Evolutionary conservation across 2,329 filamentous ascomycete species (phyloP), one percentile per base, ranked within the genome.

Genomic region (Fusarium continuum): DNA sequence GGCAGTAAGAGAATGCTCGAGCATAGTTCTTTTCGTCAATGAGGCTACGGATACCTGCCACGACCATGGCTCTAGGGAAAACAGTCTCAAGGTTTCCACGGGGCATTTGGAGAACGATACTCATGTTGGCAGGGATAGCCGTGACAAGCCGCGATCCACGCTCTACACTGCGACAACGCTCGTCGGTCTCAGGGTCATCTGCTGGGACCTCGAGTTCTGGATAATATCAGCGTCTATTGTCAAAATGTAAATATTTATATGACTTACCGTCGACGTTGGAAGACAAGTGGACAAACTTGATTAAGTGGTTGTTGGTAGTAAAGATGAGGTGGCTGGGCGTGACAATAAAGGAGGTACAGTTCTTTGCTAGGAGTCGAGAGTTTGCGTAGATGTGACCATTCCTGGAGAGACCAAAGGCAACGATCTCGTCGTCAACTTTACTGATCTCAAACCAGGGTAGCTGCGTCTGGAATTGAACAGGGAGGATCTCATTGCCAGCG

Each of bases 51-150:
- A 99, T 96, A 22, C 93, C 93, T 3, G 93, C 92, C 43, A 99
- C 82, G 1, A 99, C 94, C 78, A 99, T 89, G 13, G 94, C 94
- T 57, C 95, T 86, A 14, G 95, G 95, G 72, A 89, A 98, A 44
- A 98, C 93, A 0, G 94, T 98, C 77, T 99, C 95, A 2, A 98
- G 79, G 68, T 99, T 99, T 17, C 95, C 95, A 70, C 95, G 85
- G 2, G 95, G 95, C 91, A 97, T 97, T 74, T 99, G 95, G 4
- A 99, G 81, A 1, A 96, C 86, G 8, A 99, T 81, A 48, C 88
- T 91, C 77, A 96, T 95, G 34, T 88, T 90, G 4, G 92, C 91
- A 2, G 95, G 94, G 76, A 97, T 93, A 23, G 93, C 92, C 1
- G 92, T 95, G 19, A 99, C 88, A 13, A 99, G 83, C 43, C 88